These are phyloP conservation scores for Asterella californica DNA, from an alignment of 225 moss, liverwort and hornwort species.

Conservation along the genomic window DNA sequence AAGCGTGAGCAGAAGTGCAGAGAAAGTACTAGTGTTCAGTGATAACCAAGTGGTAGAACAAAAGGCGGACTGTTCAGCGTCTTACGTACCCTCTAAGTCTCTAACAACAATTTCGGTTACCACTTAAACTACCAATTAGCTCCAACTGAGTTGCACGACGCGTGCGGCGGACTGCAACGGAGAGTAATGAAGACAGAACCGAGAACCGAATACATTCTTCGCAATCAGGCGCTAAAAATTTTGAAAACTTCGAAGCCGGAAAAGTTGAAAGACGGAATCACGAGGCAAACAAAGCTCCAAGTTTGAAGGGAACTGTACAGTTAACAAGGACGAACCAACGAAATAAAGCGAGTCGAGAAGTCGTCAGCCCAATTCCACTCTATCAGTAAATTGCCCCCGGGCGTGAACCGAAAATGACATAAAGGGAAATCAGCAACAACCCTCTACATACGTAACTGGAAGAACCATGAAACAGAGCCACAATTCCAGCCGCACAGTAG, in stretches of 20 bases:
- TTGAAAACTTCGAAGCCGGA: neutral
- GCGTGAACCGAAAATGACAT: neutral
- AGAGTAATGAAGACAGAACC: neutral
- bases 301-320: neutral
- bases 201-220: neutral
- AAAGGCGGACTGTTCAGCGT: too few relatives aligned
- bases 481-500: neutral
- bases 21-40: neutral
- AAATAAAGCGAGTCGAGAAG: neutral
- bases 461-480: neutral
- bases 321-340: neutral
- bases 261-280: neutral
- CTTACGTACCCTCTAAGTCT: neutral
- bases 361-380: neutral
- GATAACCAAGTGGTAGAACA: too few relatives aligned
- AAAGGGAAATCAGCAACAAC: neutral
- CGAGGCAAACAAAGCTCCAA: too few relatives aligned
- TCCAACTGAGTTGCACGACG: neutral
- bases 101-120: neutral
- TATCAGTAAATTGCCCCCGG: neutral
- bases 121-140: neutral
- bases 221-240: neutral
- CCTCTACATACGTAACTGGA: neutral
- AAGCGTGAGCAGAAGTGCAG: neutral
- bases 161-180: conserved; percentile 4